Base-by-base conservation (phyloP, 306 rosid genomes). In the Gastrolobium bilobum region DNA sequence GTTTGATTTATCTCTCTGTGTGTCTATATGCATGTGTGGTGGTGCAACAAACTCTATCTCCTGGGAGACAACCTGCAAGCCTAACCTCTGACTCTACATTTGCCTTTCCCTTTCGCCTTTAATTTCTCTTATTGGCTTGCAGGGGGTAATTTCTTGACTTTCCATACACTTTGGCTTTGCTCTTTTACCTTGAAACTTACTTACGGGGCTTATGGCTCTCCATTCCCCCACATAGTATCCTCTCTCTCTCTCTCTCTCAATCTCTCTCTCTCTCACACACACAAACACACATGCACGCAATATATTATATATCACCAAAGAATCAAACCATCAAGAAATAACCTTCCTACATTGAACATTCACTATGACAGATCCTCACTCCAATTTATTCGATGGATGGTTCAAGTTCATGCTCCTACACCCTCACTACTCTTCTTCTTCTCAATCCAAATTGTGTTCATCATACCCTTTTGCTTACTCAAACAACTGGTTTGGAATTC, bases 321-420 rank as follows among this genome's bases (percentile, higher is more conserved):
- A 58, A 76, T 71, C 81, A 58, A 65, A 33, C 39, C 62, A 77
- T 58, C 59, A 77, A 57, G 70, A 71, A 71, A 74, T 73, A 37
- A 33, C 57, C 71, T 74, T 67, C 53, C 40, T 40, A 67, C 71
- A 74, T 38, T 43, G 62, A 71, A 71, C 50, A 73, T 58, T 71
- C 61, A 77, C 81, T 47, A 91, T 91, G 97, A 73, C 92, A 66
- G 90, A 91, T 82, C 97, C 93, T 79, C 78, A 83, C 7, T 79
- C 90, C 50, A 85, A 84, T 62, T 38, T 81, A 63, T 84, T 84
- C 77, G 77, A 74, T 74, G 84, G 71, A 57, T 84, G 87, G 88
- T 82, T 82, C 84, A 89, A 86, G 83, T 86, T 80, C 90, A 91
- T 77, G 67, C 85, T 87, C 74, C 86, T 48, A 44, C 83, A 81